phyloP scores from a whole-genome alignment of 1,284 basidiomycete species.

The Chondrostereum purpureum region DNA sequence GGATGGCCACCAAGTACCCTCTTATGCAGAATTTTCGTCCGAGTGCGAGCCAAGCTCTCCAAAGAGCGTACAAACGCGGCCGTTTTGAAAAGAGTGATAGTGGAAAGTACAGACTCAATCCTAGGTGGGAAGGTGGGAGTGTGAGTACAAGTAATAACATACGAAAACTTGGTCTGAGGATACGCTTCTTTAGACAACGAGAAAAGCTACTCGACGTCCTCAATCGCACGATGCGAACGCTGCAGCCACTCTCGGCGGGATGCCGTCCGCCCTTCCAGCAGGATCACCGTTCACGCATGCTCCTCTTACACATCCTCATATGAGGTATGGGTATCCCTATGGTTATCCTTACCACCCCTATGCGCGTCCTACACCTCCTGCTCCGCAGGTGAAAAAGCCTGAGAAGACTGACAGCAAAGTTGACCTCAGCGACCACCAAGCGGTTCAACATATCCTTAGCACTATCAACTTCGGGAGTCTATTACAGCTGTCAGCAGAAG shows the following conservation, averaged over 20 bases:
- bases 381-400: constrained; percentile 15
- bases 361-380: constrained; percentile 8
- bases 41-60: constrained; percentile 76
- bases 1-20: constrained; percentile 77
- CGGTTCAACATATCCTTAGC: constrained; percentile 69
- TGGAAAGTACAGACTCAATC: constrained; percentile 67
- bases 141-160: constrained; percentile 48
- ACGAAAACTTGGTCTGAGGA: constrained; percentile 10
- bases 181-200: constrained; percentile 60
- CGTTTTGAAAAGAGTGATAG: constrained; percentile 63
- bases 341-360: constrained; percentile 14
- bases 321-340: constrained; percentile 23
- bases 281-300: constrained; percentile 56
- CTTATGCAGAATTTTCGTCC: constrained; percentile 79
- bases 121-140: constrained; percentile 71
- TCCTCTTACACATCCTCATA: constrained; percentile 36
- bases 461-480: constrained; percentile 64
- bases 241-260: constrained; percentile 28
- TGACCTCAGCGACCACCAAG: constrained; percentile 56
- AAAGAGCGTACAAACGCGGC: constrained; percentile 74
- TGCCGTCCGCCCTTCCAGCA: constrained; percentile 22
- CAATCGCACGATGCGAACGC: constrained; percentile 43
- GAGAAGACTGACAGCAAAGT: constrained; percentile 24
- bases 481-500: constrained; percentile 33
- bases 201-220: constrained; percentile 60